Evolutionary conservation across 768 basidiomycete species (phyloP).

Genomic region (Lanmaoa rubissima): DNA sequence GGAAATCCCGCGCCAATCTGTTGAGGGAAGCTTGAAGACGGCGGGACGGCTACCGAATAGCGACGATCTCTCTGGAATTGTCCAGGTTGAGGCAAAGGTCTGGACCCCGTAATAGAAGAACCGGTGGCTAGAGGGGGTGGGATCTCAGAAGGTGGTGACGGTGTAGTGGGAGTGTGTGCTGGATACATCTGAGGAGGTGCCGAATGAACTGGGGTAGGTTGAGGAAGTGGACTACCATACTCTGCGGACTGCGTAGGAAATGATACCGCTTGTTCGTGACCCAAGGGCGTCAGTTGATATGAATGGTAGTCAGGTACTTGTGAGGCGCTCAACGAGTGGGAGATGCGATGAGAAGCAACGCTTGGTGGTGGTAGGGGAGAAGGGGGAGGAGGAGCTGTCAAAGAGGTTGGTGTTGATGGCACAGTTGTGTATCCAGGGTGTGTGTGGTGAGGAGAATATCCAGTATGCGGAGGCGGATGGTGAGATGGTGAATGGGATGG

Average conservation of each 20-base stretch:
- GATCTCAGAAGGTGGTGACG: constrained; percentile 28
- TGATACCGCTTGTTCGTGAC: constrained; percentile 20
- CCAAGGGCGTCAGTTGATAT: constrained; percentile 19
- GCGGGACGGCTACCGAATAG: constrained; percentile 27
- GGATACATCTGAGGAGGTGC: constrained; percentile 28
- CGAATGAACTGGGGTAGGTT: constrained; percentile 23
- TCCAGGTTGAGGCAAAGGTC: constrained; percentile 33
- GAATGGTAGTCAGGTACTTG: constrained; percentile 26
- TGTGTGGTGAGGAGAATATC: constrained; percentile 21
- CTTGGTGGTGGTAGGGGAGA: constrained; percentile 12
- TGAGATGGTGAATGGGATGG: constrained; percentile 32
- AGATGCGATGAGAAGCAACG: constrained; percentile 18
- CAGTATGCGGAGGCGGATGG: constrained; percentile 13
- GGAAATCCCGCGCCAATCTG: constrained; percentile 19
- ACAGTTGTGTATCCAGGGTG: constrained; percentile 13
- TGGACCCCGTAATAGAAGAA: constrained; percentile 21
- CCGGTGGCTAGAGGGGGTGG: background rate
- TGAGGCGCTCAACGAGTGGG: constrained; percentile 30
- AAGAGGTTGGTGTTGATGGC: constrained; percentile 10
- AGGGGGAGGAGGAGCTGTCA: constrained; percentile 1
- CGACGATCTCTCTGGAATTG: constrained; percentile 31
- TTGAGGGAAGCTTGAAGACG: constrained; percentile 34
- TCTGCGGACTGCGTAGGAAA: constrained; percentile 30
- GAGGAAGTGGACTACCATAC: constrained; percentile 16
- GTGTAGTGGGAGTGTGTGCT: constrained; percentile 13